Conservation (phyloP, 306 rosid genomes). For the Quercus berberidifolia region DNA sequence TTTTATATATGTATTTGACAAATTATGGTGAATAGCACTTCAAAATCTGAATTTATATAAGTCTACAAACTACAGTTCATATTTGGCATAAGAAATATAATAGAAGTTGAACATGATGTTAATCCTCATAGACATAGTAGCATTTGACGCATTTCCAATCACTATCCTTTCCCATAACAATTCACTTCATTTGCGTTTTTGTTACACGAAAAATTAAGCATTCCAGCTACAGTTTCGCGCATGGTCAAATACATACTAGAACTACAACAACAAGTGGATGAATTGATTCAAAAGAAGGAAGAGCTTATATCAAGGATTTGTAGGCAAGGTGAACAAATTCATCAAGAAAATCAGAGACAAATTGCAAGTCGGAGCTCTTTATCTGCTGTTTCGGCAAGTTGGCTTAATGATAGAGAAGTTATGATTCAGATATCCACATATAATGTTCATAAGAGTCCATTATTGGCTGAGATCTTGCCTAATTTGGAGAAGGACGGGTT, state of each 20-base stretch:
- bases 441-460: constrained; percentile 14
- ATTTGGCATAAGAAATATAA: no score
- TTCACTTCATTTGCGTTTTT: background rate
- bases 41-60: no score
- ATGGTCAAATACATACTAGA: constrained; percentile 62
- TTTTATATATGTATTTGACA: no score
- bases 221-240: constrained; percentile 55
- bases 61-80: no score
- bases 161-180: background rate
- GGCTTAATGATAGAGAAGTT: constrained; percentile 45
- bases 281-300: constrained; percentile 44
- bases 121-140: no score
- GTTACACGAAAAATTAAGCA: constrained; percentile 59
- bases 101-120: background rate
- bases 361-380: background rate
- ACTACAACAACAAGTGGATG: constrained; percentile 53
- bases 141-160: background rate
- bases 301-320: constrained; percentile 33
- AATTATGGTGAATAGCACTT: no score
- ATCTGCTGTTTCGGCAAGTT: constrained; percentile 43
- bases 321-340: constrained; percentile 7
- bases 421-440: constrained; percentile 49
- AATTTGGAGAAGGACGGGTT: constrained; percentile 52
- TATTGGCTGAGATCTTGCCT: constrained; percentile 42
- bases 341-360: background rate